Conservation (phyloP, 1,139 yeast genomes). For the Lodderomyces pseudojiufengensis region DNA sequence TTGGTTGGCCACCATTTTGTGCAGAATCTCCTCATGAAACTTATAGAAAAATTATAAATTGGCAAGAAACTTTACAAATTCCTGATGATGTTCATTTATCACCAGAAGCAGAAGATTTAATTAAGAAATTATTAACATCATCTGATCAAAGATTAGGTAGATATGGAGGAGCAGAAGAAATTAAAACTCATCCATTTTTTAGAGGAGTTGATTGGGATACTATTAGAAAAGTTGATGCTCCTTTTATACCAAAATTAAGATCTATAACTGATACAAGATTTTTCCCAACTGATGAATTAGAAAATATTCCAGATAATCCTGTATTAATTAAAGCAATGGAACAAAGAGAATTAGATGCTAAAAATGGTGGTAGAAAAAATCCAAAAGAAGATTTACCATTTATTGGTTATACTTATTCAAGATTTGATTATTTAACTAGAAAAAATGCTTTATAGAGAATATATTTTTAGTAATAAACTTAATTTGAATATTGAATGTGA, state of each 20-base stretch:
- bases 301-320: slow-evolving; percentile 93
- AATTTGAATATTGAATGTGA: no score
- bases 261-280: slow-evolving; percentile 94
- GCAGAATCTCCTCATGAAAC: slow-evolving; percentile 99
- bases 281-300: slow-evolving; percentile 97
- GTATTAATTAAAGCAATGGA: slow-evolving; percentile 71
- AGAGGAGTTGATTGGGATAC: slow-evolving; percentile 96
- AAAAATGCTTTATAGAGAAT: slow-evolving; percentile 64
- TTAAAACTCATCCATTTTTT: slow-evolving; percentile 90
- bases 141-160: slow-evolving; percentile 88
- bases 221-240: slow-evolving; percentile 90
- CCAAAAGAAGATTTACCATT: slow-evolving; percentile 88
- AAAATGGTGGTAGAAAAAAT: slow-evolving; percentile 35
- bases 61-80: slow-evolving; percentile 89
- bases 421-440: slow-evolving; percentile 87
- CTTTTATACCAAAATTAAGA: slow-evolving; percentile 61
- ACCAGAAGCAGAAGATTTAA: slow-evolving; percentile 91
- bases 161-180: slow-evolving; percentile 90
- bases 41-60: slow-evolving; percentile 87
- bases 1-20: slow-evolving; percentile 99
- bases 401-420: slow-evolving; percentile 92
- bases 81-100: slow-evolving; percentile 95
- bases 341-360: slow-evolving; percentile 43
- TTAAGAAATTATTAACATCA: slow-evolving; percentile 74
- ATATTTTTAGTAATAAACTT: no score